Conservation (phyloP, 371 early-diverging fungal genomes). For the Catenaria anguillulae region DNA sequence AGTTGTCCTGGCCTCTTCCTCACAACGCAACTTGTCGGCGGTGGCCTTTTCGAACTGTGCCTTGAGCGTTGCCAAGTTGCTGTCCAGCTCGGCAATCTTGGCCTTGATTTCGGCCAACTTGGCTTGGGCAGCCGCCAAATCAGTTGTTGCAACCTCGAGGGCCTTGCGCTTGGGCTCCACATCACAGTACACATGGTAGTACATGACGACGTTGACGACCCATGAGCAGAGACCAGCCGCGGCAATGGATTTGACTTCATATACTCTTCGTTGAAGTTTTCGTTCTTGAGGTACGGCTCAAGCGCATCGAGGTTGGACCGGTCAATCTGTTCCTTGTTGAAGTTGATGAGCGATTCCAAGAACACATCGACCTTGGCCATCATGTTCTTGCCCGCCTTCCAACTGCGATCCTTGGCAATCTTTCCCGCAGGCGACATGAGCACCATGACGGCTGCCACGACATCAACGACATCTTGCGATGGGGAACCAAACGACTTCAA, state of each 20-base stretch:
- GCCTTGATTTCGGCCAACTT: conserved; percentile 33
- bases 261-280: conserved; percentile 43
- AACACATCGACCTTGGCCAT: conserved; percentile 52
- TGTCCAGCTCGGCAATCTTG: conserved; percentile 40
- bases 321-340: conserved; percentile 45
- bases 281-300: conserved; percentile 36
- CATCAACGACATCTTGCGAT: conserved; percentile 36
- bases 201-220: conserved; percentile 43
- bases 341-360: conserved; percentile 35
- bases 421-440: conserved; percentile 41
- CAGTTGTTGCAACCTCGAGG: conserved; percentile 34
- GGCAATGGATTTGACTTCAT: conserved; percentile 41
- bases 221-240: conserved; percentile 46
- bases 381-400: conserved; percentile 47
- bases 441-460: conserved; percentile 41
- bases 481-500: conserved; percentile 48
- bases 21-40: conserved; percentile 39
- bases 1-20: conserved; percentile 39
- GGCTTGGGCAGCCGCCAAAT: conserved; percentile 32
- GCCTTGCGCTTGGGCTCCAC: conserved; percentile 45
- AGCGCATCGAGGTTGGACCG: conserved; percentile 37
- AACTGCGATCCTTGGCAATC: conserved; percentile 42
- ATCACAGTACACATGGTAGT: conserved; percentile 42
- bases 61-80: conserved; percentile 33
- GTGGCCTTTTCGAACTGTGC: conserved; percentile 48